Evolutionary conservation across 1,284 basidiomycete species (phyloP).

Genomic region (Somion occarium): DNA sequence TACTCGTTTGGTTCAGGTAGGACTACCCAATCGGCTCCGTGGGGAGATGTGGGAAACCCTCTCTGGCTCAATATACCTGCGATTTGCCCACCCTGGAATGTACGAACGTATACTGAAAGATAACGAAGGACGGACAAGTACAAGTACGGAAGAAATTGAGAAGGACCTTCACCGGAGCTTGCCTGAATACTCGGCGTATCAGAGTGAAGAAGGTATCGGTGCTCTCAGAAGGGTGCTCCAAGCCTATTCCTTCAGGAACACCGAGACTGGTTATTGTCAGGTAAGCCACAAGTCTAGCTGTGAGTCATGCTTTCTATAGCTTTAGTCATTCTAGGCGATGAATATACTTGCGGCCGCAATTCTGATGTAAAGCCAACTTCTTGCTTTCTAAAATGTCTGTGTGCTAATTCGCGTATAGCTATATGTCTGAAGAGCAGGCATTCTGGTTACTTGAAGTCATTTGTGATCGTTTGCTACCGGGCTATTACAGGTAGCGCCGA

Average conservation of each 20-base stretch:
- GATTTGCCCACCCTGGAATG: constrained; percentile 83
- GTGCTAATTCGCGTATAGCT: constrained; percentile 50
- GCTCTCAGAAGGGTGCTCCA: constrained; percentile 89
- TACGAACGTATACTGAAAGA: constrained; percentile 81
- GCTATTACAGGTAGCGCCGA: constrained; percentile 96
- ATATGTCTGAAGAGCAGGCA: constrained; percentile 98
- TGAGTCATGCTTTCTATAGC: neutral
- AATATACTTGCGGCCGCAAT: constrained; percentile 92
- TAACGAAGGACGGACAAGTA: constrained; percentile 77
- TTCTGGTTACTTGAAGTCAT: constrained; percentile 97
- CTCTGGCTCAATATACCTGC: constrained; percentile 90
- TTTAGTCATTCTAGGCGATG: constrained; percentile 60
- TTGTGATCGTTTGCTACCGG: constrained; percentile 91
- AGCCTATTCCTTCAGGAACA: constrained; percentile 97
- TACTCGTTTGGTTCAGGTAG: constrained; percentile 95
- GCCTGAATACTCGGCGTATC: constrained; percentile 94
- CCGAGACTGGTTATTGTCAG: constrained; percentile 87
- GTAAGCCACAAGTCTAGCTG: constrained; percentile 30
- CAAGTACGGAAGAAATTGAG: constrained; percentile 98
- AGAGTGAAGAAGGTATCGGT: constrained; percentile 80
- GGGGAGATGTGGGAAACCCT: constrained; percentile 99
- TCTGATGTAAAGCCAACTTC: constrained; percentile 60
- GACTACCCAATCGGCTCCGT: constrained; percentile 89
- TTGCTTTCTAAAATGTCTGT: neutral
- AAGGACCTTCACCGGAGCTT: constrained; percentile 96